Evolutionary conservation across 1,284 basidiomycete genomes (phyloP).

Genomic region (Cryptococcus amylolentus): DNA sequence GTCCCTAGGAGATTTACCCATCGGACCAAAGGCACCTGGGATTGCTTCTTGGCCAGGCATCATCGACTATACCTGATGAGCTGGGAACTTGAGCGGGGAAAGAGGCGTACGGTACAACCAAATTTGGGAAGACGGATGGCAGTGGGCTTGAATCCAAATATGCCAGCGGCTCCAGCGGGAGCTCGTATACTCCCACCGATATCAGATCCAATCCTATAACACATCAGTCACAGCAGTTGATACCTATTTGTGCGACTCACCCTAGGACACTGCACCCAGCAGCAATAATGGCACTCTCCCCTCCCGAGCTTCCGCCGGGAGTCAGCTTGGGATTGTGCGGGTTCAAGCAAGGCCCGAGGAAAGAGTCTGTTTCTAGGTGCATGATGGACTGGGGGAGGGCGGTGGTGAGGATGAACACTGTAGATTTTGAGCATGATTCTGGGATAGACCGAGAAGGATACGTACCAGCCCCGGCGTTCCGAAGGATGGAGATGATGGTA

Average conservation of each 20-base stretch:
- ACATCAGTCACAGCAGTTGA: slow-evolving; percentile 19
- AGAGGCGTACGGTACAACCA: no score
- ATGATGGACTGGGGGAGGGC: slow-evolving; percentile 32
- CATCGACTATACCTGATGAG: slow-evolving; percentile 39
- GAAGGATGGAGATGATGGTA: slow-evolving; percentile 17
- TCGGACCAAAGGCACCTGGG: slow-evolving; percentile 36
- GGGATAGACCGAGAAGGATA: not conserved
- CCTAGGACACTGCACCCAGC: slow-evolving; percentile 26
- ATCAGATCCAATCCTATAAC: slow-evolving; percentile 46
- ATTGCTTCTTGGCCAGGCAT: slow-evolving; percentile 38
- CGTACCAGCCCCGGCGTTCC: slow-evolving; percentile 12
- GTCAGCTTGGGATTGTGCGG: slow-evolving; percentile 57
- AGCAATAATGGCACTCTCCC: slow-evolving; percentile 58
- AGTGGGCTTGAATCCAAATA: slow-evolving; percentile 46
- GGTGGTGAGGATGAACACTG: slow-evolving; percentile 27
- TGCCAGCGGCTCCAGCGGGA: slow-evolving; percentile 19
- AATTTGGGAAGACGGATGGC: slow-evolving; percentile 2
- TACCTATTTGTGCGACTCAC: slow-evolving; percentile 2
- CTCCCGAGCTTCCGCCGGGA: slow-evolving; percentile 59
- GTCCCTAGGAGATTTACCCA: slow-evolving; percentile 37
- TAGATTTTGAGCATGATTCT: slow-evolving; percentile 2
- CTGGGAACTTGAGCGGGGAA: slow-evolving; percentile 1
- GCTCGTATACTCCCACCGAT: slow-evolving; percentile 48
- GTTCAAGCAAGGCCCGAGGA: slow-evolving; percentile 39
- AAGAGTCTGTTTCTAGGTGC: slow-evolving; percentile 29